A percentile compares a stretch with the other conserved stretches of the same genome.
These are phyloP conservation scores for Aureobasidium sp. DNA, from an alignment of 2,329 filamentous ascomycete species.

Conservation along the genomic window DNA sequence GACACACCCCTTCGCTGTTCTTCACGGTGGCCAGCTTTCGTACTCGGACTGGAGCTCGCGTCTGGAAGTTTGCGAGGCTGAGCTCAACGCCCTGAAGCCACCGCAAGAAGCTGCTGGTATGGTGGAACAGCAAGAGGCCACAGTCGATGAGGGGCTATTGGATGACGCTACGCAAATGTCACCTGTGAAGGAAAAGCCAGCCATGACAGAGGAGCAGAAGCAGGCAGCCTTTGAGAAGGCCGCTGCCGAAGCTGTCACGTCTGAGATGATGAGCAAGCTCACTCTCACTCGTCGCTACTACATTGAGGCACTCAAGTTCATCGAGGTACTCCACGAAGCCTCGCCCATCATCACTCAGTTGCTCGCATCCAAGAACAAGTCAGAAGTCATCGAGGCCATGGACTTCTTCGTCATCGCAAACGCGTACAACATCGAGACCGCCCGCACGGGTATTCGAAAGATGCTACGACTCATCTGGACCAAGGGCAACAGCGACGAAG, in stretches of 20 bases:
- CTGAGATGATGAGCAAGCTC: constrained; percentile 79
- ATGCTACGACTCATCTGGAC: constrained; percentile 99
- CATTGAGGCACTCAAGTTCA: constrained; percentile 86
- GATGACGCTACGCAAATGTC: constrained; percentile 83
- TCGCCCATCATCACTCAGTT: constrained; percentile 78
- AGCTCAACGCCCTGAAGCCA: constrained; percentile 74
- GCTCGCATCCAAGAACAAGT: constrained; percentile 92
- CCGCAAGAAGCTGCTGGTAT: constrained; percentile 71
- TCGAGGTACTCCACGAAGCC: constrained; percentile 79
- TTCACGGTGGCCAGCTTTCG: constrained; percentile 82
- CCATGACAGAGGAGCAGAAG: constrained; percentile 75
- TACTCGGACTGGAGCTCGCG: constrained; percentile 79
- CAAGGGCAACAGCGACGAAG: constrained; percentile 97
- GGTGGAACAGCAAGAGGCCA: constrained; percentile 55
- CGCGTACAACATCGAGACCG: constrained; percentile 91
- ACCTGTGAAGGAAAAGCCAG: constrained; percentile 51
- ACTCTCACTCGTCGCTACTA: constrained; percentile 88
- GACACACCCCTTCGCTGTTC: constrained; percentile 86
- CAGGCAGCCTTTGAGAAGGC: constrained; percentile 68
- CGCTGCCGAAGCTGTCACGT: constrained; percentile 78
- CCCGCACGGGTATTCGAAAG: constrained; percentile 82
- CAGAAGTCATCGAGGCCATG: constrained; percentile 97
- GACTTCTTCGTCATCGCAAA: constrained; percentile 95
- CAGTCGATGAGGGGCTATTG: constrained; percentile 69
- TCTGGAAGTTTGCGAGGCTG: constrained; percentile 72